Conservation (phyloP, 176 grass and related monocot genomes). For the Oryza coarctata region DNA sequence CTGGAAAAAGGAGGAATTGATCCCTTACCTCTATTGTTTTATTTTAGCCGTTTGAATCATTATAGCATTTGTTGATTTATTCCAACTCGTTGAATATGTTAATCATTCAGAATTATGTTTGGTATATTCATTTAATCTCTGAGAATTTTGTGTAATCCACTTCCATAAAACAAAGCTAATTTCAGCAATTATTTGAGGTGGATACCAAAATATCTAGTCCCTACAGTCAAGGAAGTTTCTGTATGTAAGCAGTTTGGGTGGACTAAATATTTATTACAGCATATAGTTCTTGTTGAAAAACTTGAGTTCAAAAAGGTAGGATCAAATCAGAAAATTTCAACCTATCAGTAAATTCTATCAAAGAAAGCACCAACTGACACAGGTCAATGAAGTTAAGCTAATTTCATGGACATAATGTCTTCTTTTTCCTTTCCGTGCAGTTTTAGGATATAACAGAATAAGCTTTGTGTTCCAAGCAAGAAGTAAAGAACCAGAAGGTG, state of each 20-base stretch:
- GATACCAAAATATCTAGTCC: not conserved
- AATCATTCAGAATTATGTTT: not conserved
- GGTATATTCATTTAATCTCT: not conserved
- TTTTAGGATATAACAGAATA: not conserved
- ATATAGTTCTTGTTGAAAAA: not conserved
- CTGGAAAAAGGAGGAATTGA: slow-evolving; percentile 6
- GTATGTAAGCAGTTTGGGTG: not conserved
- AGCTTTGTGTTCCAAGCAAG: not conserved
- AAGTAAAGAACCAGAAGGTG: slow-evolving; percentile 12
- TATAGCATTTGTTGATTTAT: not conserved
- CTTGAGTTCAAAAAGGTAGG: not conserved
- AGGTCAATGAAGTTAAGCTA: not conserved
- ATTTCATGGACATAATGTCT: not conserved
- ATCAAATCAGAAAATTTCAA: slow-evolving; percentile 6
- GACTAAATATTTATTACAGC: not conserved
- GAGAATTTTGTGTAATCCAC: not conserved
- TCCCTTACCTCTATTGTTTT: not conserved
- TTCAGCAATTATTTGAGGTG: not conserved
- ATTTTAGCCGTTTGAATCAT: not conserved
- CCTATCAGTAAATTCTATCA: slow-evolving; percentile 3
- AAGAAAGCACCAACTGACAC: not conserved
- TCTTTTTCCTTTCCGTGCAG: not conserved
- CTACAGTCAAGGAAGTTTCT: not conserved
- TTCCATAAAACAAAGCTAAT: not conserved
- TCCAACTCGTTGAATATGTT: not conserved